A percentile compares a stretch with the other conserved stretches of the same genome.
Evolutionary conservation across 1,284 basidiomycete genomes (phyloP).

Genomic region (Trichosporon asahii): DNA sequence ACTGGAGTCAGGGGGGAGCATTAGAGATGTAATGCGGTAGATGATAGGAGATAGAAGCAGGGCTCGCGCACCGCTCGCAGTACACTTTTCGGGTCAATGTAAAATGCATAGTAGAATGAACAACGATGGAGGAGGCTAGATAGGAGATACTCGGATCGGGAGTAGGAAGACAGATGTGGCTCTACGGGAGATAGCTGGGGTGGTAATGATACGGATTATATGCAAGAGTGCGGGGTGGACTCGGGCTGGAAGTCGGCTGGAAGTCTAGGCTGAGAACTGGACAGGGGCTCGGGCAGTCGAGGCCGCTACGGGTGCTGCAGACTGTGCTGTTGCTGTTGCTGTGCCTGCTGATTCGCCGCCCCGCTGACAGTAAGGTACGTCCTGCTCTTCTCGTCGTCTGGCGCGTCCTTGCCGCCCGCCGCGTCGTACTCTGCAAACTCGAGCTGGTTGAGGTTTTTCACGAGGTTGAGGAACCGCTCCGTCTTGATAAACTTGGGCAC

Average conservation of each 20-base stretch:
- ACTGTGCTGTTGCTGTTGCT: not conserved
- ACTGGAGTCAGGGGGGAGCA: too few species aligned
- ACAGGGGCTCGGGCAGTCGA: too few species aligned
- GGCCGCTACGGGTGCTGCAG: constrained; percentile 2
- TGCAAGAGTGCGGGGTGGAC: not conserved
- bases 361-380: constrained; percentile 52
- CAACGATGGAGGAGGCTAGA: not conserved
- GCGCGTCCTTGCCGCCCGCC: constrained; percentile 21
- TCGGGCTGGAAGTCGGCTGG: too few species aligned
- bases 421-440: constrained; percentile 36
- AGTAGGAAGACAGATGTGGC: not conserved
- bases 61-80: too few species aligned
- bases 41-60: too few species aligned
- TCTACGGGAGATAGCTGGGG: too few species aligned
- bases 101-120: not conserved
- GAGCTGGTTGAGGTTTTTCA: constrained; percentile 32
- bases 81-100: not conserved
- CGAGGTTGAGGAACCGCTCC: constrained; percentile 28
- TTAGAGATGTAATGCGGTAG: too few species aligned
- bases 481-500: constrained; percentile 65
- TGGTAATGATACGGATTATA: not conserved
- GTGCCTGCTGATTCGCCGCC: constrained; percentile 36
- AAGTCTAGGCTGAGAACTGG: too few species aligned
- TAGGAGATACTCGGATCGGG: too few species aligned
- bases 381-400: constrained; percentile 19